These are phyloP conservation scores for Ophiostoma australiae DNA, from an alignment of 2,329 filamentous ascomycete genomes.

Conservation along the genomic window DNA sequence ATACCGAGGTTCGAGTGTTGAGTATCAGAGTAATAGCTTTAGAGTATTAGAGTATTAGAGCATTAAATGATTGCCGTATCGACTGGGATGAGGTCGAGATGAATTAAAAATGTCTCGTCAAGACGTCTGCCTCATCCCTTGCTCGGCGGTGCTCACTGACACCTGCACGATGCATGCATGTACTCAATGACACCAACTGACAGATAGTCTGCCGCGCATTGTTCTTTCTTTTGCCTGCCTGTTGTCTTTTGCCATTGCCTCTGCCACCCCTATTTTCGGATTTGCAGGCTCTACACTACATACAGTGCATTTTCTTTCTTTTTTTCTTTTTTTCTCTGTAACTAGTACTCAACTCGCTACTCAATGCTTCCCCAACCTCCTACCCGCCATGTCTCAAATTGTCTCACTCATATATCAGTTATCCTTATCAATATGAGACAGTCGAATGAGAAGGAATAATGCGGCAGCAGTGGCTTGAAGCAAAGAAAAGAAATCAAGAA, in stretches of 20 bases:
- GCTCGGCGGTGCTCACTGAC: neutral
- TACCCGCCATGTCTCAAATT: slow-evolving; percentile 5
- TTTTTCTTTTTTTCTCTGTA: neutral
- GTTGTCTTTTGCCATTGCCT: neutral
- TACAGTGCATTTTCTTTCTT: neutral
- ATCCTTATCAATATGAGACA: slow-evolving; percentile 13
- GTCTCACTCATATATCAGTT: slow-evolving; percentile 12
- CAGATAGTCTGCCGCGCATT: neutral
- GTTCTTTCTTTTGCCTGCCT: neutral
- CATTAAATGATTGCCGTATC: no score
- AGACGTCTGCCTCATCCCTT: neutral
- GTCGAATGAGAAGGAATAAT: neutral
- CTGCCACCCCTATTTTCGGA: neutral
- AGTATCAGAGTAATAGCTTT: no score
- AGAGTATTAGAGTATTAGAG: no score
- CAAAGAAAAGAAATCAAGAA: neutral
- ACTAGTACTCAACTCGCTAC: neutral
- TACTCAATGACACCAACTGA: slow-evolving; percentile 9
- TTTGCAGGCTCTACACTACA: neutral
- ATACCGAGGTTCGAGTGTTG: no score
- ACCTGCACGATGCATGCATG: slow-evolving; percentile 11
- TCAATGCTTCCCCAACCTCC: neutral
- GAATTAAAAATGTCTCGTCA: neutral
- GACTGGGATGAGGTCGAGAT: neutral
- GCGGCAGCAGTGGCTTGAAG: neutral